phyloP scores from a whole-genome alignment of 164 flowering plant species.

The Cinnamomum micranthum region DNA sequence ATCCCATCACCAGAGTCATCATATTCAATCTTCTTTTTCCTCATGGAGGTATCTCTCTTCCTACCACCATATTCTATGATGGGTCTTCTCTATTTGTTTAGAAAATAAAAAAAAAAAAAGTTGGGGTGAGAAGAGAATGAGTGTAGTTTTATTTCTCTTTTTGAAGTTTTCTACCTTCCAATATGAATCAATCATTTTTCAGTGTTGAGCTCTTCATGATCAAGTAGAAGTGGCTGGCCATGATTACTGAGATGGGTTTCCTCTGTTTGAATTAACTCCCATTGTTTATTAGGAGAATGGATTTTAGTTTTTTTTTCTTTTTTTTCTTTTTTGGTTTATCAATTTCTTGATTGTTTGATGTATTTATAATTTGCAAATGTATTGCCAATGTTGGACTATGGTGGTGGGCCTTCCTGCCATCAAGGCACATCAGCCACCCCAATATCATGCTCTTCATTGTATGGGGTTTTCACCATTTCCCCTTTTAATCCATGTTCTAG shows the following conservation, averaged over 20 bases:
- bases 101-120: too few relatives aligned
- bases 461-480: too few relatives aligned
- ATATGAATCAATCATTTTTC: too few relatives aligned
- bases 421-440: too few relatives aligned
- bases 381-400: too few relatives aligned
- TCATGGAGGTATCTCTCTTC: constrained; percentile 25
- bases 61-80: background rate
- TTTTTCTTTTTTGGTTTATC: background rate
- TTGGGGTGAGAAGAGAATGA: background rate
- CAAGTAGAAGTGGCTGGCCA: background rate
- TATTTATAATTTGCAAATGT: too few relatives aligned
- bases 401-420: too few relatives aligned
- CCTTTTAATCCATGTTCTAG: too few relatives aligned
- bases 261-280: background rate
- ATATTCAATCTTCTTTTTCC: background rate
- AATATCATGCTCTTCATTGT: too few relatives aligned
- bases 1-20: constrained; percentile 7
- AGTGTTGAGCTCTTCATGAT: too few relatives aligned
- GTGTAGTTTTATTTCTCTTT: background rate
- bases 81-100: background rate
- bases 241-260: constrained; percentile 3
- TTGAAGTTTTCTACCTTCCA: background rate
- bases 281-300: too few relatives aligned
- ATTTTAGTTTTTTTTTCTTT: background rate
- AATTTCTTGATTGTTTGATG: too few relatives aligned